A percentile compares a stretch with the other conserved stretches of the same genome.
phyloP scores from a whole-genome alignment of 2,329 filamentous ascomycete genomes.

The Aureobasidium leucospermi region DNA sequence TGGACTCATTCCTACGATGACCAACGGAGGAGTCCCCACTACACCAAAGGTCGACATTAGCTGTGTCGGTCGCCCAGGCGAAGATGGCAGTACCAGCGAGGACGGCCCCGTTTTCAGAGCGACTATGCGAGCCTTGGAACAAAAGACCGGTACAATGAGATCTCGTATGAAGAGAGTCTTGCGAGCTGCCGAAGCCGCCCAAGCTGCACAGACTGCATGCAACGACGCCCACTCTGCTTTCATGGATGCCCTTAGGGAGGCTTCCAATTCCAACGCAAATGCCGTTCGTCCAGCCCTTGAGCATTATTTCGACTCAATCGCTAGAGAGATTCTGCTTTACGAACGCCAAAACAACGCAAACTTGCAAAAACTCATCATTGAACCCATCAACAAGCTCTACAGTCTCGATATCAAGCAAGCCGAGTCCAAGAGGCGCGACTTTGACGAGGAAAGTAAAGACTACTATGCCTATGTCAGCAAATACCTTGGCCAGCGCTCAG shows the following conservation, averaged over 20 bases:
- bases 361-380: slow-evolving; percentile 88
- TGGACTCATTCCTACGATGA: slow-evolving; percentile 34
- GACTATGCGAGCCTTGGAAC: slow-evolving; percentile 91
- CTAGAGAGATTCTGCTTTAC: slow-evolving; percentile 79
- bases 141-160: slow-evolving; percentile 93
- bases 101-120: slow-evolving; percentile 94
- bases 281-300: slow-evolving; percentile 95
- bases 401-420: slow-evolving; percentile 96
- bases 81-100: slow-evolving; percentile 77
- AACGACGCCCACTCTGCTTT: slow-evolving; percentile 81
- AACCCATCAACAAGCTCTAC: slow-evolving; percentile 86
- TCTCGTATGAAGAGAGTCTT: slow-evolving; percentile 92
- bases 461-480: slow-evolving; percentile 93
- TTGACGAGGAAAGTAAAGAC: slow-evolving; percentile 97
- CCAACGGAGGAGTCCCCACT: slow-evolving; percentile 24
- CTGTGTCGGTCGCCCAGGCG: slow-evolving; percentile 60
- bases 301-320: slow-evolving; percentile 97
- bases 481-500: slow-evolving; percentile 92
- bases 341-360: slow-evolving; percentile 78
- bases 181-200: slow-evolving; percentile 84
- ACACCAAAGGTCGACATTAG: slow-evolving; percentile 78
- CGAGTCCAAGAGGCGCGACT: slow-evolving; percentile 92
- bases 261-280: slow-evolving; percentile 84
- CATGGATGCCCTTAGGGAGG: slow-evolving; percentile 78
- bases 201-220: slow-evolving; percentile 69